A percentile compares a stretch with the other conserved stretches of the same genome.
These are phyloP conservation scores for Cryptococcus hybrid DNA, from an alignment of 1,284 basidiomycete species.

Conservation along the genomic window DNA sequence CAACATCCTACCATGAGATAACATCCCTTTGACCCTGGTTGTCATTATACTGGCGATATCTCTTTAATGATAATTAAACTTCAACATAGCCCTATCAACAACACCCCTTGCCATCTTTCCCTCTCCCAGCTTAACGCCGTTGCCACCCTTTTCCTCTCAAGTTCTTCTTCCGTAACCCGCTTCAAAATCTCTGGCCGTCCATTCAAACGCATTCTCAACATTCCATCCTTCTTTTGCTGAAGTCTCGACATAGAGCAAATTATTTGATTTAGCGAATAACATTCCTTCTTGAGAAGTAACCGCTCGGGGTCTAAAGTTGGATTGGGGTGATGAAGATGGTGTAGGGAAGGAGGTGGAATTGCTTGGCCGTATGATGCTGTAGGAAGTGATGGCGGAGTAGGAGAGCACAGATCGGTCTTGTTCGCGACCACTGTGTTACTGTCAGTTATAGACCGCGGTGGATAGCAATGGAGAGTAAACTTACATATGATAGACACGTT, in stretches of 20 bases:
- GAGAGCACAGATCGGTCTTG: slow-evolving; percentile 44
- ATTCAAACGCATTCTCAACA: slow-evolving; percentile 44
- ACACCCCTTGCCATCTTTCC: background rate
- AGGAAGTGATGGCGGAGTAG: slow-evolving; percentile 16
- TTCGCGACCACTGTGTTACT: slow-evolving; percentile 38
- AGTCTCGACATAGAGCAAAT: slow-evolving; percentile 45
- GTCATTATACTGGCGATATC: background rate
- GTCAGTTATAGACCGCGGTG: background rate
- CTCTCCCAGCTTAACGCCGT: background rate
- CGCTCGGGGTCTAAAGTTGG: slow-evolving; percentile 22
- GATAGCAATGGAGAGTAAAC: slow-evolving; percentile 1
- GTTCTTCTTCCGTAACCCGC: too few species aligned
- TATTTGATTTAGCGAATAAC: slow-evolving; percentile 40
- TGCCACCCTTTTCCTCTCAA: background rate
- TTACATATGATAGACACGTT: slow-evolving; percentile 44
- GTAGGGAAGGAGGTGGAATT: slow-evolving; percentile 9
- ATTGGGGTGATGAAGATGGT: slow-evolving; percentile 2
- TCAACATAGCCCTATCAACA: too few species aligned
- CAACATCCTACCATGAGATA: too few species aligned
- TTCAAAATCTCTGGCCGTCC: slow-evolving; percentile 31
- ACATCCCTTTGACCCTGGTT: background rate
- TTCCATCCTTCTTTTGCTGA: slow-evolving; percentile 46
- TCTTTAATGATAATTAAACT: too few species aligned
- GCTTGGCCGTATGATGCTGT: slow-evolving; percentile 32
- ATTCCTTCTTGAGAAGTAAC: slow-evolving; percentile 34